Base-by-base conservation (phyloP, 805 yeast species). In the Yarrowia porcina region DNA sequence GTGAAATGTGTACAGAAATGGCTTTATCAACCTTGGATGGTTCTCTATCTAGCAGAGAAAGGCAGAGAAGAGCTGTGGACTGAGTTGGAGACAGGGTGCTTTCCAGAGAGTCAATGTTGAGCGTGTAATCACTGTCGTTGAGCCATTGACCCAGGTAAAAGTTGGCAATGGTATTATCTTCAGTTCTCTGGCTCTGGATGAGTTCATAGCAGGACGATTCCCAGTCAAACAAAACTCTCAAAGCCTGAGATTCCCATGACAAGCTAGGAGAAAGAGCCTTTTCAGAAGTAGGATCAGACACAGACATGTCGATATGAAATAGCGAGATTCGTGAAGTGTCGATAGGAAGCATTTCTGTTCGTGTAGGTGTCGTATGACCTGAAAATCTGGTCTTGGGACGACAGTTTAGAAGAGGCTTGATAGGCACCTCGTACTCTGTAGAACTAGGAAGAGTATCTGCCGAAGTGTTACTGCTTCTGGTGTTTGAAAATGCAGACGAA, bases 121-220 rank as follows among this genome's bases (percentile, higher is more conserved):
- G 33, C 4, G 59, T 35, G 23, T 35, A 35, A 2, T 35, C 59
- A 18, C 33, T 39, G 49, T 39, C 61, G 13, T 41, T 41, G 28
- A 56, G 49, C 61, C 61, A 56, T 15, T 56, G 61, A 18, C 49
- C 61, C 12, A 56, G 61, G 27, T 39, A 56, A 11, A 39, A 56
- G 39, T 39, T 41, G 35, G 47, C 61, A 20, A 56, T 39, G 18
- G 47, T 30, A 23, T 56, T 56, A 10, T 41, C 39, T 11, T 41
- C 49, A 2, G 36, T 39, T 32, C 49, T 11, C 39, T 56, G 61
- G 21, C 39, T 39, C 39, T 56, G 61, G 20, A 56, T 56, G 17
- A 56, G 49, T 13, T 56, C 61, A 28, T 39, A 39, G n/a, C 61
- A 56, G 12, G 61, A 56, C 35, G 30, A 39, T 10, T 41, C 49